Evolutionary conservation across 306 rosid species (phyloP).

Genomic region (Oemleria cerasiformis): DNA sequence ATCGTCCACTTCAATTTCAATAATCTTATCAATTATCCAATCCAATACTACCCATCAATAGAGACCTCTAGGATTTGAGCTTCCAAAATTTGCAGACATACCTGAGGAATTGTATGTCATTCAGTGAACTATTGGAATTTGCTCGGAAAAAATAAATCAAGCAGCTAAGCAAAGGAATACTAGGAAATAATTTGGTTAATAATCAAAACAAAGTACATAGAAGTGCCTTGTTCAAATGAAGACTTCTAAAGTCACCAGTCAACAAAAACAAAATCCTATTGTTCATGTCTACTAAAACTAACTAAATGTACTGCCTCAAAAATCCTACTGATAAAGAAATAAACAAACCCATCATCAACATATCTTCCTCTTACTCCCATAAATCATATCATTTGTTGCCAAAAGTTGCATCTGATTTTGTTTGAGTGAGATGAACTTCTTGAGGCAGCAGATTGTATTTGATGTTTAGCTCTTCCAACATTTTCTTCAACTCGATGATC

Average conservation of each 20-base stretch:
- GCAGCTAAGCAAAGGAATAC: background rate
- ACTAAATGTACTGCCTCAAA: too few relatives aligned
- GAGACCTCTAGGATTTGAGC: background rate
- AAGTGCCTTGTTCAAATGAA: background rate
- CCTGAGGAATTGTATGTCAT: background rate
- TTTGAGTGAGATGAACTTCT: constrained; percentile 53
- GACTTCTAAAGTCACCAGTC: background rate
- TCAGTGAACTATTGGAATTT: background rate
- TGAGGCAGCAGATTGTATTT: constrained; percentile 77
- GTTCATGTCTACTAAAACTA: background rate
- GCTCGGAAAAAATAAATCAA: background rate
- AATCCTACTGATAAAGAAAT: background rate
- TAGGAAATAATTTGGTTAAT: background rate
- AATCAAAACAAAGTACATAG: background rate
- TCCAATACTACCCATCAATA: too few relatives aligned
- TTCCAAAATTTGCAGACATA: background rate
- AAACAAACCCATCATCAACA: background rate
- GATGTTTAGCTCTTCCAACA: constrained; percentile 71
- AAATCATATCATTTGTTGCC: constrained; percentile 38
- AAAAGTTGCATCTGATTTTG: constrained; percentile 25
- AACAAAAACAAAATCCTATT: background rate
- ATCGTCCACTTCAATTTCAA: too few relatives aligned
- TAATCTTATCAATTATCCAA: too few relatives aligned
- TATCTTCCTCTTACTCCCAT: background rate
- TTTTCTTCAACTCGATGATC: constrained; percentile 63